A percentile compares a stretch with the other conserved stretches of the same genome.
phyloP scores from a whole-genome alignment of 2,329 filamentous ascomycete genomes.

The Dactylellina parvicollis region DNA sequence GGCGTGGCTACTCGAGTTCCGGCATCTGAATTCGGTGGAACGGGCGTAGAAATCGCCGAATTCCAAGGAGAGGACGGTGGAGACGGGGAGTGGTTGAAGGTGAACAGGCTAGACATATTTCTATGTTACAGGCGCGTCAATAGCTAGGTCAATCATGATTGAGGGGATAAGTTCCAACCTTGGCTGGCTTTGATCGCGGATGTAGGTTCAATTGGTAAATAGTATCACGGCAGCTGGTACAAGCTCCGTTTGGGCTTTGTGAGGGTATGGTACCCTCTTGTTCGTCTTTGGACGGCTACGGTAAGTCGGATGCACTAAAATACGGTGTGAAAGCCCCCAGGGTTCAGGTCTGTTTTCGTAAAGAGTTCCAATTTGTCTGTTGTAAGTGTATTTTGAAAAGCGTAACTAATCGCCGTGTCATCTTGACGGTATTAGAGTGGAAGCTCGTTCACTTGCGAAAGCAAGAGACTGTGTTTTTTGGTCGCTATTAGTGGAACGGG shows the following conservation, averaged over 20 bases:
- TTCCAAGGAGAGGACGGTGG: constrained; percentile 89
- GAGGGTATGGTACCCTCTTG: not conserved
- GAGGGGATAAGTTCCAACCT: not conserved
- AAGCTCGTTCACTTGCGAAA: constrained; percentile 48
- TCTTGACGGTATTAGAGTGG: constrained; percentile 54
- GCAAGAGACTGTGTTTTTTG: constrained; percentile 32
- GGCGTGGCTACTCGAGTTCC: constrained; percentile 61
- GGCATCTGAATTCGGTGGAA: constrained; percentile 54
- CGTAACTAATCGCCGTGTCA: constrained; percentile 53
- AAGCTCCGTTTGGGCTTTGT: not conserved
- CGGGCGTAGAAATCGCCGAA: constrained; percentile 66
- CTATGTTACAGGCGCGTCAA: constrained; percentile 4
- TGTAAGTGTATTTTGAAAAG: constrained; percentile 53
- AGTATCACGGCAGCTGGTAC: not conserved
- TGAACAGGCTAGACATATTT: constrained; percentile 91
- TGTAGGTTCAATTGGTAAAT: constrained; percentile 6
- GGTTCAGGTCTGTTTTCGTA: constrained; percentile 45
- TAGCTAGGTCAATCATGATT: not conserved
- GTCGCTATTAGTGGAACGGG: constrained; percentile 14
- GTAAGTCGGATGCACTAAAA: constrained; percentile 1
- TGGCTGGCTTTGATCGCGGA: not conserved
- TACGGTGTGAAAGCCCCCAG: not conserved
- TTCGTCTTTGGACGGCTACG: not conserved
- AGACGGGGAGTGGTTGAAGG: constrained; percentile 87
- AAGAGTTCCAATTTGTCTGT: constrained; percentile 55